A percentile compares a stretch with the other conserved stretches of the same genome.
Conservation (phyloP, 139 green algal genomes). For the Chlamydomonas incerta region DNA sequence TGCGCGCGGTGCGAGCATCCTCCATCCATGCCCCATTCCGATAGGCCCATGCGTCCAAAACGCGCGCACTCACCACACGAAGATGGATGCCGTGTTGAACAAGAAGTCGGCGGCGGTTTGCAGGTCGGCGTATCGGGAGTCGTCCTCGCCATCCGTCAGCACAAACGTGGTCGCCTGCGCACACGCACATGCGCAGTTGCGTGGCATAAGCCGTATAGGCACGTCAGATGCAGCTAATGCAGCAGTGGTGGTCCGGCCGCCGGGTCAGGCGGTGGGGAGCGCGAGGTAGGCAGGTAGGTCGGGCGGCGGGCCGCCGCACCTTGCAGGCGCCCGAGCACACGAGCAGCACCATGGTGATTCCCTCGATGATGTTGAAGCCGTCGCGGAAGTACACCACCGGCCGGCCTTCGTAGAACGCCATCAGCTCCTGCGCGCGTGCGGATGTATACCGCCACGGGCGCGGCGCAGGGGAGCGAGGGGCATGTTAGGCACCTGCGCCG, state of each 20-base stretch:
- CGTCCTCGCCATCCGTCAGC: background rate
- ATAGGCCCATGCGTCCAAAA: no score
- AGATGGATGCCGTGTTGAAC: background rate
- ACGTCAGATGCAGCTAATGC: no score
- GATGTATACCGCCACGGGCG: no score
- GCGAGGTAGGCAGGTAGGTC: no score
- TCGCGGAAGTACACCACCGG: background rate
- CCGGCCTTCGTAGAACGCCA: background rate
- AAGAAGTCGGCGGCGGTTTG: background rate
- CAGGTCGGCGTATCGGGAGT: background rate
- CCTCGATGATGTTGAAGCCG: constrained; percentile 9
- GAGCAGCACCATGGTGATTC: background rate
- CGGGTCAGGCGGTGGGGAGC: no score
- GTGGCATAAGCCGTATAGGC: no score
- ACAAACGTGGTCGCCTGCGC: background rate
- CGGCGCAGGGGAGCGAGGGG: no score
- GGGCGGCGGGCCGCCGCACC: background rate
- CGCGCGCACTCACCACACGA: constrained; percentile 8
- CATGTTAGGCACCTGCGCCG: no score
- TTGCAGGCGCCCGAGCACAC: background rate
- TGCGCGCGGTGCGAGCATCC: no score
- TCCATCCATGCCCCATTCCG: no score
- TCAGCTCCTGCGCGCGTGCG: background rate
- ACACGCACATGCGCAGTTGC: no score
- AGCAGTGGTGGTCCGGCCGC: no score